Evolutionary conservation across 2,329 filamentous ascomycete species (phyloP), one percentile per base, ranked within the genome.

Genomic region (Exophiala alcalophila): DNA sequence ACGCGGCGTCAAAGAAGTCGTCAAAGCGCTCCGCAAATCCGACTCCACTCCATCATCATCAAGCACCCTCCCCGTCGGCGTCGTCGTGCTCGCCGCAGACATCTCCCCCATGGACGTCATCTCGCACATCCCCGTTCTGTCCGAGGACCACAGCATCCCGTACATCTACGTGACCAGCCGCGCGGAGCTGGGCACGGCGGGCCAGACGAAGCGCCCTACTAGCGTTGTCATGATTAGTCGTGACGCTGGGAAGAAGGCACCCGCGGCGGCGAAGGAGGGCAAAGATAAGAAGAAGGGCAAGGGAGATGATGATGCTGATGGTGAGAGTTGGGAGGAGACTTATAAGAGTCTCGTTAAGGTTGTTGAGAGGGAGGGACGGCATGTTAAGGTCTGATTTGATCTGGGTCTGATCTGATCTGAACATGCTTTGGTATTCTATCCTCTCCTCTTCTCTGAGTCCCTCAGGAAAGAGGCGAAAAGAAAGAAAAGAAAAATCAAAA

Each of bases 61-160:
- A 9, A 30, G 46, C 10, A 78, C 49, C 66, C 77, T 40, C 74
- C 81, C 60, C 82, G 86, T 81, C 55, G 77, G 73, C 51, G 77
- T 98, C 56, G 88, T 96, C 59, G 76, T 98, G 65, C 87, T 98
- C 57, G 92, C 92, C 24, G 92, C 87, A 59, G 92, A 98, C 69
- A 97, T 98, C 73, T 95, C 87, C 39, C 92, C 92, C 55, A 91
- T 92, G 83, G 92, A 98, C 68, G 92, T 98, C 65, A 96, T 98
- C 72, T 92, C 87, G 48, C 92, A 98, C 72, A 86, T 98, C 55
- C 92, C 92, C 59, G 86, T 98, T 44, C 83, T 97, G 45, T 97
- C 92, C 77, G 92, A 98, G 73, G 91, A 97, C 71, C 90, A 96
- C 77, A 87, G 86, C 69, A 87, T 96, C 48, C 92, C 92, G 23